Evolutionary conservation across 192 early-diverging fungal species (phyloP).

Genomic region (Backusella liffmaniae): DNA sequence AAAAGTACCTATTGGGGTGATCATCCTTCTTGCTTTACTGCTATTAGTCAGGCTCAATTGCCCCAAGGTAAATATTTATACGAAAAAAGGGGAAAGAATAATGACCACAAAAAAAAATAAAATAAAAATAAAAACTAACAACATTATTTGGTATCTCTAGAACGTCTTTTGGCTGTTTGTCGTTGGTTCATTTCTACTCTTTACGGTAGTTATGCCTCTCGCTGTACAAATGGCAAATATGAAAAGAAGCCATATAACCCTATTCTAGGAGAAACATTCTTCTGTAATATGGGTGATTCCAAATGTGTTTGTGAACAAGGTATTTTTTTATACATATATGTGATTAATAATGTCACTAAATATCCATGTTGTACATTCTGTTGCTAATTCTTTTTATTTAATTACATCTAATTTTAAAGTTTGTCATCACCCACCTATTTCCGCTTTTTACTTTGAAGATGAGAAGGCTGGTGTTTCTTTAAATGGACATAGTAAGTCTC

Average conservation of each 20-base stretch:
- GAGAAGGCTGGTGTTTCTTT: slow-evolving; percentile 58
- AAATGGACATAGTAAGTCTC: slow-evolving; percentile 56
- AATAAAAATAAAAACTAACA: not conserved
- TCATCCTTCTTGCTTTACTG: slow-evolving; percentile 51
- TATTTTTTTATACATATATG: not conserved
- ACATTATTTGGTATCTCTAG: slow-evolving; percentile 29
- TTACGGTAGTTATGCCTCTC: slow-evolving; percentile 74
- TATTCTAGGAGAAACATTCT: slow-evolving; percentile 64
- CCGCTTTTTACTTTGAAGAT: slow-evolving; percentile 69
- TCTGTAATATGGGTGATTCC: slow-evolving; percentile 53
- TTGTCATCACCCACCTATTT: slow-evolving; percentile 72
- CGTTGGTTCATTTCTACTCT: slow-evolving; percentile 84
- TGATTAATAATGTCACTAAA: not conserved
- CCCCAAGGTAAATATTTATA: slow-evolving; percentile 30
- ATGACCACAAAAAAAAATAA: not conserved
- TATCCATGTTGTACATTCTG: not conserved
- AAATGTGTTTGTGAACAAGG: slow-evolving; percentile 63
- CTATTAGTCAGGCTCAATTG: slow-evolving; percentile 56
- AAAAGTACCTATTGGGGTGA: slow-evolving; percentile 41
- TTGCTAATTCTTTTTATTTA: not conserved
- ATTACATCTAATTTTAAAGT: slow-evolving; percentile 32
- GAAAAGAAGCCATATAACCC: slow-evolving; percentile 78
- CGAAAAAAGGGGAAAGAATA: no score
- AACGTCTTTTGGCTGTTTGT: slow-evolving; percentile 66
- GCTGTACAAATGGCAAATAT: slow-evolving; percentile 60